Evolutionary conservation across 345 rosid species (phyloP).

Genomic region (Hypericum androsaemum): DNA sequence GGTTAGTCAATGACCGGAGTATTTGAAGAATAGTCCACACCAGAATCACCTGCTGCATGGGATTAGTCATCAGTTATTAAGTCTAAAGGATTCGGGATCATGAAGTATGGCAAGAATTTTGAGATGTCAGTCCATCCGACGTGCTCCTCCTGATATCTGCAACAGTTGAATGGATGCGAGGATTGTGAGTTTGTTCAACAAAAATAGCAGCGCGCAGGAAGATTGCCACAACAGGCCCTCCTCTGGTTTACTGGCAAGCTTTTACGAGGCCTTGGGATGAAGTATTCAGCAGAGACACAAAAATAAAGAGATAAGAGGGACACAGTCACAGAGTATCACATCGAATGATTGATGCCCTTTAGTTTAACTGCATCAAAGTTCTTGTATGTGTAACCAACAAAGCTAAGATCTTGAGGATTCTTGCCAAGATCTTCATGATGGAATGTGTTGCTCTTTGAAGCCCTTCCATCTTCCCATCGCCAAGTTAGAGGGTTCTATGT

Average conservation of each 20-base stretch:
- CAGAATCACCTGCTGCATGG: constrained; percentile 56
- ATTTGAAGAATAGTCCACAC: constrained; percentile 35
- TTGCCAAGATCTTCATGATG: too few species aligned
- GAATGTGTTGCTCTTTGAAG: too few species aligned
- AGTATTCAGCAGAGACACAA: too few species aligned
- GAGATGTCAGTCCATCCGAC: constrained; percentile 31
- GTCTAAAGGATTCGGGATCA: background rate
- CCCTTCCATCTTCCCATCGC: too few species aligned
- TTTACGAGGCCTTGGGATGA: too few species aligned
- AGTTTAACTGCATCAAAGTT: constrained; percentile 76
- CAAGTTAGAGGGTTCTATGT: too few species aligned
- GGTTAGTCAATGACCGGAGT: constrained; percentile 19
- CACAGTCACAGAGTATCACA: constrained; percentile 18
- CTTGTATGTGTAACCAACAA: constrained; percentile 90
- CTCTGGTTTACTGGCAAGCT: too few species aligned
- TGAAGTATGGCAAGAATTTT: constrained; percentile 42
- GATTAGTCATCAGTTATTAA: background rate
- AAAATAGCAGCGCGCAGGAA: too few species aligned
- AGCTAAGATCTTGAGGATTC: constrained; percentile 63
- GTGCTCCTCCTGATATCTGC: constrained; percentile 33
- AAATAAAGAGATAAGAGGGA: too few species aligned
- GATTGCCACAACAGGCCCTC: too few species aligned
- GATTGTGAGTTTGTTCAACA: background rate
- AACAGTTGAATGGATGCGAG: constrained; percentile 10
- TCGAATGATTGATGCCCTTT: constrained; percentile 48